Conservation (phyloP, 495 filamentous ascomycete genomes). For the Lasiosphaeria ovina region DNA sequence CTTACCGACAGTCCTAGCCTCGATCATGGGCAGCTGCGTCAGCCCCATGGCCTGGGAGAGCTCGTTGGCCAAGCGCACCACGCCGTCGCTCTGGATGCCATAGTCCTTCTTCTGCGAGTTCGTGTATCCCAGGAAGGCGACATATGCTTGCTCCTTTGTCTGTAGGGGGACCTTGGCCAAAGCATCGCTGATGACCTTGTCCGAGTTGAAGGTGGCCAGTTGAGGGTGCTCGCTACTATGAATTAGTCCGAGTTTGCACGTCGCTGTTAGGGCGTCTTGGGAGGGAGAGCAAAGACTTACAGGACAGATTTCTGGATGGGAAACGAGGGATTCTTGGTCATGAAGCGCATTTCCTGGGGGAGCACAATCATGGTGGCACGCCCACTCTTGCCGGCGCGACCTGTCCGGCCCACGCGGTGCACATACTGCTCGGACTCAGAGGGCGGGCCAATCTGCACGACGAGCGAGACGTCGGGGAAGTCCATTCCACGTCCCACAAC, state of each 20-base stretch:
- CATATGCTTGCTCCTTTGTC: slow-evolving; percentile 28
- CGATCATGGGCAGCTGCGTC: slow-evolving; percentile 19
- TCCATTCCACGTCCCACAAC: slow-evolving; percentile 88
- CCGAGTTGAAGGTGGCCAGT: slow-evolving; percentile 20
- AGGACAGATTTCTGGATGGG: slow-evolving; percentile 26
- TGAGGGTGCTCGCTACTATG: slow-evolving; percentile 21
- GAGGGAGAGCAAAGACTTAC: slow-evolving; percentile 15
- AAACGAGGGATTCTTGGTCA: slow-evolving; percentile 25
- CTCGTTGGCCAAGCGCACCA: slow-evolving; percentile 28
- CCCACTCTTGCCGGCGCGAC: slow-evolving; percentile 74
- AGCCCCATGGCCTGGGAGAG: slow-evolving; percentile 26
- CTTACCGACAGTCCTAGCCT: slow-evolving; percentile 22
- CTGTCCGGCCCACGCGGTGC: slow-evolving; percentile 90
- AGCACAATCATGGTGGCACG: slow-evolving; percentile 81
- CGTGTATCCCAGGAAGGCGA: slow-evolving; percentile 29
- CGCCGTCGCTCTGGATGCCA: slow-evolving; percentile 10
- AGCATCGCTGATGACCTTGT: slow-evolving; percentile 22
- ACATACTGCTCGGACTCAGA: slow-evolving; percentile 75
- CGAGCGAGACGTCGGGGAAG: slow-evolving; percentile 68
- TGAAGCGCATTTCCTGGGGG: slow-evolving; percentile 74
- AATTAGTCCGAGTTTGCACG: neutral
- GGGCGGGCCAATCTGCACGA: slow-evolving; percentile 90
- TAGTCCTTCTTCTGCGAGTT: slow-evolving; percentile 21
- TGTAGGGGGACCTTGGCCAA: slow-evolving; percentile 25
- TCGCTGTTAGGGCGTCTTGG: neutral